Evolutionary conservation across 352 stramenopile genomes (phyloP).

Genomic region (Phytophthora pseudosyringae): DNA sequence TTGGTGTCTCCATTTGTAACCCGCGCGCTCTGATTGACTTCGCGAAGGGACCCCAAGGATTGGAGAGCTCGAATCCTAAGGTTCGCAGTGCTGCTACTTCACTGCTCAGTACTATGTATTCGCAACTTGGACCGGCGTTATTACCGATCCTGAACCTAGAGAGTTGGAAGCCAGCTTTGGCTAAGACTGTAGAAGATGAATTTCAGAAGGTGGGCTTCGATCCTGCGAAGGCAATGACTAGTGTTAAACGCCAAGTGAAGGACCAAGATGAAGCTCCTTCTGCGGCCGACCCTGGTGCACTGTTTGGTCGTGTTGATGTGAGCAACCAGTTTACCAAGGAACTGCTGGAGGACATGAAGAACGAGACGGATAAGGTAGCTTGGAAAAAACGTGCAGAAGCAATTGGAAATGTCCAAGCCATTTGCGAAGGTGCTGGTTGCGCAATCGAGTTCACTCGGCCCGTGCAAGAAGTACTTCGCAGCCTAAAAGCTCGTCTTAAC

Average conservation of each 20-base stretch:
- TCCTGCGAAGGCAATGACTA: conserved; percentile 56
- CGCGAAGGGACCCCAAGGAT: conserved; percentile 68
- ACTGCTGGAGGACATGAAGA: conserved; percentile 86
- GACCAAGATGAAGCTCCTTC: conserved; percentile 59
- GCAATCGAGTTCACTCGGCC: conserved; percentile 86
- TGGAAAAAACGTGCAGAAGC: conserved; percentile 88
- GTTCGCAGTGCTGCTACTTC: conserved; percentile 70
- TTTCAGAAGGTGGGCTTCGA: conserved; percentile 88
- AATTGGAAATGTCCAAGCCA: conserved; percentile 80
- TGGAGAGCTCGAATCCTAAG: conserved; percentile 86
- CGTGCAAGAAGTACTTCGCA: conserved; percentile 79
- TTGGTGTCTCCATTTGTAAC: conserved; percentile 75
- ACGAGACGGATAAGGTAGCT: conserved; percentile 81
- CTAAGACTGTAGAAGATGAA: conserved; percentile 74
- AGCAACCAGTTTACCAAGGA: conserved; percentile 87
- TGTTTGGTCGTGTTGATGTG: conserved; percentile 83
- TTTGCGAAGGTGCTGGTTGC: conserved; percentile 78
- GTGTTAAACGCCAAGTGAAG: conserved; percentile 75
- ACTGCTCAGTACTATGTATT: conserved; percentile 83
- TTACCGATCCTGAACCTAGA: conserved; percentile 83
- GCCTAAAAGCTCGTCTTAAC: conserved; percentile 76
- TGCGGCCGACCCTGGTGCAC: conserved; percentile 48
- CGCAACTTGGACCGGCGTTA: conserved; percentile 79
- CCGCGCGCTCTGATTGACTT: conserved; percentile 79
- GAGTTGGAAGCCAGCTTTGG: conserved; percentile 85